A percentile compares a stretch with the other conserved stretches of the same genome.
Conservation (phyloP, 129 eudicot genomes). For the Helichrysum umbraculigerum region DNA sequence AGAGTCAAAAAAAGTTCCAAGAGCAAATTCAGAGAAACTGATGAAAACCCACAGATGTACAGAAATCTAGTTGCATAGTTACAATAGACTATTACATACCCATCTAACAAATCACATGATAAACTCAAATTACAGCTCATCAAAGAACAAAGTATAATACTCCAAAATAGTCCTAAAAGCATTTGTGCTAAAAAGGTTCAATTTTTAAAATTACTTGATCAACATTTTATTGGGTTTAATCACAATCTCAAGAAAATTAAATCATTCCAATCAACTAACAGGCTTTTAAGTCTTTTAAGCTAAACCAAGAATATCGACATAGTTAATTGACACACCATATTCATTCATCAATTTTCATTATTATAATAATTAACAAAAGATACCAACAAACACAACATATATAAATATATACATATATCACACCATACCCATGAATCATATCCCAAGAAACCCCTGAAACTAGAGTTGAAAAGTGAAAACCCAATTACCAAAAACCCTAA, state of each 20-base stretch:
- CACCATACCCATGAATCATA: background rate
- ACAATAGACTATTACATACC: background rate
- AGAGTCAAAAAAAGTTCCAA: background rate
- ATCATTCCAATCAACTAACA: background rate
- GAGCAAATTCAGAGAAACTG: background rate
- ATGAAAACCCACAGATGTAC: background rate
- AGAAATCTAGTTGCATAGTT: background rate
- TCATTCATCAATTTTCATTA: background rate
- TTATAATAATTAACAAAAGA: background rate
- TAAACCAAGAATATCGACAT: constrained; percentile 10
- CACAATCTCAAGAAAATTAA: background rate
- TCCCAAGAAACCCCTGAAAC: constrained; percentile 1
- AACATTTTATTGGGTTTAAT: background rate
- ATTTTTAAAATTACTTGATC: background rate
- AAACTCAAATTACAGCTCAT: background rate
- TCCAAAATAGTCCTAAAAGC: constrained; percentile 1
- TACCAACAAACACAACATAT: background rate
- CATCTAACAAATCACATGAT: background rate
- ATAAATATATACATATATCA: background rate
- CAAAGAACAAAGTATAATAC: background rate
- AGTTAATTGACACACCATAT: background rate
- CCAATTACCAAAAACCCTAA: background rate
- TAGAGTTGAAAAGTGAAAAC: background rate
- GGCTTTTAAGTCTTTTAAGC: background rate
- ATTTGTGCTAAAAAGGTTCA: background rate